Percentiles rank a stretch among this genome's conserved stretches.
phyloP scores from a whole-genome alignment of 1,284 basidiomycete species.

The Cutaneotrichosporon cavernicola region DNA sequence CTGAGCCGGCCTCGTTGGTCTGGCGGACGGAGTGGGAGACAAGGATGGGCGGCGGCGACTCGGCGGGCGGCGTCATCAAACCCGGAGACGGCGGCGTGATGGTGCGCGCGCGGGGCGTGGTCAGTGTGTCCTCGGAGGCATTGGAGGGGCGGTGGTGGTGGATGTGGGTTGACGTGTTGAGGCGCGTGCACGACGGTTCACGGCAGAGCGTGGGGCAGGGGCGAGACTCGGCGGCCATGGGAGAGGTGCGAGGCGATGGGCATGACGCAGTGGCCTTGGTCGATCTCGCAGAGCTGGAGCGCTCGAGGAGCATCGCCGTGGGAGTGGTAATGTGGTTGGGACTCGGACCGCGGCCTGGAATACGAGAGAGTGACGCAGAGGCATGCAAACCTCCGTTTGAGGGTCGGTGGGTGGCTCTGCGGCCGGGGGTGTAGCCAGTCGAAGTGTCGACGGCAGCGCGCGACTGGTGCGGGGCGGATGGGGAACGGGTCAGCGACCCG shows the following conservation, averaged over 20 bases:
- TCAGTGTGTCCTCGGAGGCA: background rate
- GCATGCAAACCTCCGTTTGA: background rate
- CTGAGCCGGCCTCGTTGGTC: constrained; percentile 5
- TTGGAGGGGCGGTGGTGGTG: constrained; percentile 3
- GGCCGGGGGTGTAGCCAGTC: constrained; percentile 1
- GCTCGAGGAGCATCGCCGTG: background rate
- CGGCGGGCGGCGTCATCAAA: background rate
- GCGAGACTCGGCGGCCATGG: background rate
- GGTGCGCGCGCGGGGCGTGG: background rate
- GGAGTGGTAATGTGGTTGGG: background rate
- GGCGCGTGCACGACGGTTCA: constrained; percentile 5
- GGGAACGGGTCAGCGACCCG: background rate
- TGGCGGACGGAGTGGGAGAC: constrained; percentile 15
- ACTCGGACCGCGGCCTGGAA: background rate
- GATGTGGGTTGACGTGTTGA: background rate
- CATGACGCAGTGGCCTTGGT: background rate
- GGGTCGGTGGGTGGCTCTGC: background rate
- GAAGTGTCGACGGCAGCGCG: constrained; percentile 7
- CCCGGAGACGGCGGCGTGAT: background rate
- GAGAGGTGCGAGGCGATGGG: background rate
- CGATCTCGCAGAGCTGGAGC: background rate
- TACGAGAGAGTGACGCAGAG: background rate
- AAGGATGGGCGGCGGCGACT: constrained; percentile 13
- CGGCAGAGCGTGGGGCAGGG: background rate
- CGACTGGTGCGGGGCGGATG: background rate